Evolutionary conservation across 1,139 yeast species (phyloP).

Genomic region (Eremothecium cymbalariae): DNA sequence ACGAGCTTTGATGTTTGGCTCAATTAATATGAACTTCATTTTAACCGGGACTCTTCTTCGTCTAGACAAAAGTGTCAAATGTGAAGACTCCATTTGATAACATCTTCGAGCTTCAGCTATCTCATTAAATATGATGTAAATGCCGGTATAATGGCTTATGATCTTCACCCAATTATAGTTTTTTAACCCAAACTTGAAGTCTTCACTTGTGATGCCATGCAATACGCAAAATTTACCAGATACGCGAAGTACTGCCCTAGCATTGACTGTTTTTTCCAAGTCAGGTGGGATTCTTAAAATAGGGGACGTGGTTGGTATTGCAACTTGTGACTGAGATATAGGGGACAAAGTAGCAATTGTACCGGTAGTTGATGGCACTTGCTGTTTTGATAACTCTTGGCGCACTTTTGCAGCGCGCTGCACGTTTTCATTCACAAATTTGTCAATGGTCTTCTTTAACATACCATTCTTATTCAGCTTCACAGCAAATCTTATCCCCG

Average conservation of each 20-base stretch:
- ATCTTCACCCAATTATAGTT: constrained; percentile 59
- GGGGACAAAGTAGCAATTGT: neutral
- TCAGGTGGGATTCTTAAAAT: constrained; percentile 39
- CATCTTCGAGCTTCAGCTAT: constrained; percentile 59
- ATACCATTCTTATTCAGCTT: constrained; percentile 18
- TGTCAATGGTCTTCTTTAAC: constrained; percentile 19
- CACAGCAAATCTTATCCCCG: constrained; percentile 28
- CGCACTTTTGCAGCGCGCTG: constrained; percentile 16
- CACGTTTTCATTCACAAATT: constrained; percentile 22
- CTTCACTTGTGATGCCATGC: constrained; percentile 25
- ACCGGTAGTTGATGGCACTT: constrained; percentile 5
- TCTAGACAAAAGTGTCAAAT: constrained; percentile 26
- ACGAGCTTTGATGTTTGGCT: constrained; percentile 9
- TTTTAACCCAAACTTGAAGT: constrained; percentile 26
- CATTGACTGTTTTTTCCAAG: constrained; percentile 40
- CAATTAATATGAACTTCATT: constrained; percentile 23
- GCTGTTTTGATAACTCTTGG: constrained; percentile 14
- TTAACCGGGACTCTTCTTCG: constrained; percentile 21
- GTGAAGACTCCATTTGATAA: constrained; percentile 59
- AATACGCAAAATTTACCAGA: constrained; percentile 25
- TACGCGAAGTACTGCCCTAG: constrained; percentile 48
- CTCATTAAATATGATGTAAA: constrained; percentile 61
- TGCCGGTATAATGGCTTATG: constrained; percentile 55
- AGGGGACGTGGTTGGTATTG: constrained; percentile 1
- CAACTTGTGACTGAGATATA: neutral